Evolutionary conservation across 129 eudicot genomes (phyloP).

Genomic region (Erigeron canadensis): DNA sequence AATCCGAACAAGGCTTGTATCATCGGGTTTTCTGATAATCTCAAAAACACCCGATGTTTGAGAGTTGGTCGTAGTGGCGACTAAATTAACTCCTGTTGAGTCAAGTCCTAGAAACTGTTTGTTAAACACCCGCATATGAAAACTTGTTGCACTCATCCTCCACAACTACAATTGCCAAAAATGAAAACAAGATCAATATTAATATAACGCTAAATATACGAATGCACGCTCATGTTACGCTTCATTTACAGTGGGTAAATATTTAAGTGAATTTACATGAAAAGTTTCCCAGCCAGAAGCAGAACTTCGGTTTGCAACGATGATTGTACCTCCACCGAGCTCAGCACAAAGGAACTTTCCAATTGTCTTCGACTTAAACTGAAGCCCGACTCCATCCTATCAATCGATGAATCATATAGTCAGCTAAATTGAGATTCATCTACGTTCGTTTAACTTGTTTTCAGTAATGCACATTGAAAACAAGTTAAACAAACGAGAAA

Average conservation of each 20-base stretch:
- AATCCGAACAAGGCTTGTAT: slow-evolving; percentile 45
- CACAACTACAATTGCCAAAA: slow-evolving; percentile 43
- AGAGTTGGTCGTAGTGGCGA: slow-evolving; percentile 37
- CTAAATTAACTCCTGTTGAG: slow-evolving; percentile 24
- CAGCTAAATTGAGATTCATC: not conserved
- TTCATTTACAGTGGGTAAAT: not conserved
- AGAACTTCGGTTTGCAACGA: slow-evolving; percentile 60
- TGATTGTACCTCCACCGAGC: slow-evolving; percentile 64
- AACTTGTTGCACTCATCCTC: slow-evolving; percentile 56
- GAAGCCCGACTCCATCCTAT: slow-evolving; percentile 71
- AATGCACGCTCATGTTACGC: too few relatives aligned
- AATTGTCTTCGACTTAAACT: slow-evolving; percentile 53
- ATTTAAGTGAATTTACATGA: slow-evolving; percentile 29
- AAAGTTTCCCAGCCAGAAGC: slow-evolving; percentile 90
- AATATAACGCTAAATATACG: too few relatives aligned
- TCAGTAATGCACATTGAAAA: not conserved
- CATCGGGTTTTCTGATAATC: slow-evolving; percentile 45
- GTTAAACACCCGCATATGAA: slow-evolving; percentile 53
- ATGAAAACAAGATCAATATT: too few relatives aligned
- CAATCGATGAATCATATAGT: not conserved
- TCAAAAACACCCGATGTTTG: slow-evolving; percentile 46
- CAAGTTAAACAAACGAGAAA: not conserved
- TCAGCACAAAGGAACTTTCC: slow-evolving; percentile 67
- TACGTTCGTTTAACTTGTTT: not conserved
- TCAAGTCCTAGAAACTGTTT: slow-evolving; percentile 57